Evolutionary conservation across 108 stramenopile genomes (phyloP), one percentile per base, ranked within the genome.

Genomic region (Cylindrotheca closterium): DNA sequence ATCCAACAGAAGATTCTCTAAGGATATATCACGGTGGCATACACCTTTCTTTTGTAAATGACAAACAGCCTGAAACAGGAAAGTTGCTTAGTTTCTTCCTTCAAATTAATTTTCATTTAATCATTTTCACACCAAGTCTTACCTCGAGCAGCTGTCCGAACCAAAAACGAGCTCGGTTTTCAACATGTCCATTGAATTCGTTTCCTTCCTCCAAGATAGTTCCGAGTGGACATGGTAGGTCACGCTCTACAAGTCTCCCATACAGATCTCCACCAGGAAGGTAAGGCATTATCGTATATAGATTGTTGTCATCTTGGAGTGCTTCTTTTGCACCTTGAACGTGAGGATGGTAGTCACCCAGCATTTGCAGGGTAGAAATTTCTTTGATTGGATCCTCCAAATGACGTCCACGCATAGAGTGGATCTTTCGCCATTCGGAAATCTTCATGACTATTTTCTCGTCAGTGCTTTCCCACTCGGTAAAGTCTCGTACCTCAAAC

Each of bases 361-460:
- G 71, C 47, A 84, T 74, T 67, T 97, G 96, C 80, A 95, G 77
- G 2, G 88, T 92, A 33, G 92, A 79, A 65, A 93, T 81, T 78
- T 96, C 96, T 69, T 92, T 90, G 29, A 96, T 63, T 2, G 96
- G 96, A 70, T 97, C 95, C 69, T 87, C 84, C 42, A 77, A 65
- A 51, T 82, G 65, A n/a, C 75, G 32, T 45, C 88, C 87, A 25
- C 89, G 56, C 48, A 71, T 67, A 47, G 70, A 70, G 51, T 75
- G 83, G 8, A 93, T 83, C 42, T 61, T 72, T 23, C 69, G 72
- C 79, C 84, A 88, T 47, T 78, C 81, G 12, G 88, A 70, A 47
- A 81, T 76, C 70, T 94, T 94, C 27, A 94, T 78, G 8, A 83
- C 93, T 8, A 89, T 90, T 42, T 68, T 63, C 10, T 63, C 53